phyloP scores from a whole-genome alignment of 257 asterid genomes.

The Solanum okadae region DNA sequence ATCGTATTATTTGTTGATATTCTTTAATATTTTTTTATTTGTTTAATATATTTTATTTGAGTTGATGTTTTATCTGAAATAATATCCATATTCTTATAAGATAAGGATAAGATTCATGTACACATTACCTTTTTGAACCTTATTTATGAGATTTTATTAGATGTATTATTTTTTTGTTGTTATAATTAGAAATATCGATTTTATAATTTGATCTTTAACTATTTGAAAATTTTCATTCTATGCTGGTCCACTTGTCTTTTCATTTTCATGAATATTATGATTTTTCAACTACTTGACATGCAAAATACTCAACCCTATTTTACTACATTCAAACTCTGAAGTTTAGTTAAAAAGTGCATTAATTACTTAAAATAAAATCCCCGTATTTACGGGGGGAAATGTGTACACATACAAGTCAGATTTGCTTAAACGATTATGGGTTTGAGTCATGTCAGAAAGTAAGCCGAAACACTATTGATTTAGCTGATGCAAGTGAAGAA shows the following conservation, averaged over 20 bases:
- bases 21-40: not conserved
- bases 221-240: not conserved
- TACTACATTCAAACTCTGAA: not conserved
- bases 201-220: not conserved
- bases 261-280: not conserved
- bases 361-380: not conserved
- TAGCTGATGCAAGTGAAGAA: no score
- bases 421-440: no score
- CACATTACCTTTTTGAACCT: rapidly evolving
- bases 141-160: not conserved
- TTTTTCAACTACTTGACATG: not conserved
- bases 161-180: not conserved
- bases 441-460: no score
- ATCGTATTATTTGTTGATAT: not conserved
- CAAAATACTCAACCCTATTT: not conserved
- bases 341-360: not conserved
- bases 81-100: not conserved
- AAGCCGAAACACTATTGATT: no score
- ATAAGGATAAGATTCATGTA: no score
- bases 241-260: not conserved
- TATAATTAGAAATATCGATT: not conserved
- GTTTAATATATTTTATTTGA: not conserved
- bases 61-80: not conserved
- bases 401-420: not conserved
- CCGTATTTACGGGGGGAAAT: not conserved